phyloP scores from a whole-genome alignment of 1,284 basidiomycete genomes.

The Amylostereum chailletii region DNA sequence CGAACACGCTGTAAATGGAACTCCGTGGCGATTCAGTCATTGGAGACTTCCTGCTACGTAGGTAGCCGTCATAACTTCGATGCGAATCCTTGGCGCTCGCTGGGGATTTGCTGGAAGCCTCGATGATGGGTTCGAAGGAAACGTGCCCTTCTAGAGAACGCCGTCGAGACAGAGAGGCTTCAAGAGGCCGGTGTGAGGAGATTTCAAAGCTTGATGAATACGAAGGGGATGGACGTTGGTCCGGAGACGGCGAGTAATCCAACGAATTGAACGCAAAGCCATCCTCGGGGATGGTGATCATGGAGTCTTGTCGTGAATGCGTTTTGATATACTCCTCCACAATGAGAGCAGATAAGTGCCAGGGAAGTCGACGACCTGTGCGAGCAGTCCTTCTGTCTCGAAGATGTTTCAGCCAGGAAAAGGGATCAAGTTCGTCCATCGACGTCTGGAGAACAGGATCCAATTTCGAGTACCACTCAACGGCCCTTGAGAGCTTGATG shows the following conservation, averaged over 20 bases:
- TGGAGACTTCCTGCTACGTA: conserved; percentile 21
- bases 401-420: conserved; percentile 63
- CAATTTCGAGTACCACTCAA: conserved; percentile 50
- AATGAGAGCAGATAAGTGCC: conserved; percentile 60
- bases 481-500: conserved; percentile 39
- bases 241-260: conserved; percentile 23
- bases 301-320: conserved; percentile 26
- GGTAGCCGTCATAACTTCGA: conserved; percentile 35
- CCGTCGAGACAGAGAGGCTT: conserved; percentile 31
- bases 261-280: conserved; percentile 9
- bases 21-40: conserved; percentile 24
- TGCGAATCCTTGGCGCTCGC: conserved; percentile 31
- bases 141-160: conserved; percentile 38
- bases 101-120: conserved; percentile 19
- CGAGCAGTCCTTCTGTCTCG: conserved; percentile 33
- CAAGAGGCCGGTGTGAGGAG: conserved; percentile 27
- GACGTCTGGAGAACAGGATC: conserved; percentile 34
- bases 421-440: conserved; percentile 54
- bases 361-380: conserved; percentile 31
- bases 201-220: conserved; percentile 17
- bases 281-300: conserved; percentile 39
- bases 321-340: conserved; percentile 52
- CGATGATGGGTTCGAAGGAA: conserved; percentile 25
- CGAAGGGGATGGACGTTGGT: conserved; percentile 19
- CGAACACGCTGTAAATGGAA: conserved; percentile 25